Conservation (phyloP, 208 protist genomes). For the Leishmania major region DNA sequence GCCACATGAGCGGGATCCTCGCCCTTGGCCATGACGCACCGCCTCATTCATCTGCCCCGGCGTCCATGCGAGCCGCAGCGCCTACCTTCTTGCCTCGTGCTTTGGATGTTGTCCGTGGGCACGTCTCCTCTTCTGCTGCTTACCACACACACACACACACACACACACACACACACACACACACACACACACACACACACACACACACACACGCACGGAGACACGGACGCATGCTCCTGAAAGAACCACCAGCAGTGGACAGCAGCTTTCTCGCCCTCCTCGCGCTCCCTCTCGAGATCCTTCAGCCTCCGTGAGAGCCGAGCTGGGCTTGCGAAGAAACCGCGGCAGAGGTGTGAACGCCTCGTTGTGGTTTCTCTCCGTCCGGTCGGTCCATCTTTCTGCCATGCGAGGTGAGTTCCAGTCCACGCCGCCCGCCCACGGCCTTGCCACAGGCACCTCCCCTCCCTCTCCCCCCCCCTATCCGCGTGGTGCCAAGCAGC, state of each 20-base stretch:
- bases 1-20: too few relatives aligned
- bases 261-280: not conserved
- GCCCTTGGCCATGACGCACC: not conserved
- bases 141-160: not conserved
- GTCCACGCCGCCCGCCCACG: too few relatives aligned
- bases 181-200: not conserved
- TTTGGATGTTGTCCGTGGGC: not conserved
- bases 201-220: not conserved
- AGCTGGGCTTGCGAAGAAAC: too few relatives aligned
- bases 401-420: too few relatives aligned
- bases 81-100: too few relatives aligned
- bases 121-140: not conserved
- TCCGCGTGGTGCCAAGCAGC: too few relatives aligned
- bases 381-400: too few relatives aligned
- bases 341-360: too few relatives aligned
- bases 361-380: too few relatives aligned
- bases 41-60: not conserved
- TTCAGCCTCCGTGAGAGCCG: too few relatives aligned
- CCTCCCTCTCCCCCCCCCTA: too few relatives aligned
- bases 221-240: not conserved
- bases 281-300: not conserved
- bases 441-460: too few relatives aligned
- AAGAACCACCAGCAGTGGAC: not conserved
- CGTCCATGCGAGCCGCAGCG: not conserved
- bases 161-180: not conserved